A percentile compares a stretch with the other conserved stretches of the same genome.
These are phyloP conservation scores for Backusella morwellensis DNA, from an alignment of 192 early-diverging fungal genomes.

Conservation along the genomic window DNA sequence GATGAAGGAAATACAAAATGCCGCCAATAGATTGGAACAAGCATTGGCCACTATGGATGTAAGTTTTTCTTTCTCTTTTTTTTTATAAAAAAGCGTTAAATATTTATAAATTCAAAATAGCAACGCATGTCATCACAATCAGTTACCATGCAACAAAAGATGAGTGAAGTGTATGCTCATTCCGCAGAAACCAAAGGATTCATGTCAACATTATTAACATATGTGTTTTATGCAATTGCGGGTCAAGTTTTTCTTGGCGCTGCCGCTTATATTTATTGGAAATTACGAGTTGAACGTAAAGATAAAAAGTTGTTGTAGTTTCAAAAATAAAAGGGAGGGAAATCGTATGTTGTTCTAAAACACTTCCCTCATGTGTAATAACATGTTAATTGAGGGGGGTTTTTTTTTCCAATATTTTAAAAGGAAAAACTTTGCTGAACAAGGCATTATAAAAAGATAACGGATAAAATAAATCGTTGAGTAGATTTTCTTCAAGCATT, in stretches of 20 bases:
- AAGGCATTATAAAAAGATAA: background rate
- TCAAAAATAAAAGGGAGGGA: background rate
- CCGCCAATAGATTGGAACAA: slow-evolving; percentile 6
- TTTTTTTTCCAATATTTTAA: background rate
- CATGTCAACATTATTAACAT: slow-evolving; percentile 16
- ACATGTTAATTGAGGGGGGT: no score
- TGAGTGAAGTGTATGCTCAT: slow-evolving; percentile 11
- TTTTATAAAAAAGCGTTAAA: background rate
- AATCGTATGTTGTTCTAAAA: background rate
- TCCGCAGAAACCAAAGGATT: slow-evolving; percentile 26
- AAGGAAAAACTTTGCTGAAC: background rate
- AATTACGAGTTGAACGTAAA: slow-evolving; percentile 30
- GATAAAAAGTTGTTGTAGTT: slow-evolving; percentile 34
- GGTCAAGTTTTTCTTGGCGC: slow-evolving; percentile 11
- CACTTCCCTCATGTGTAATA: background rate
- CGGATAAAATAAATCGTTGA: no score
- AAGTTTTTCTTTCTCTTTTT: background rate
- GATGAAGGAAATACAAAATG: slow-evolving; percentile 9
- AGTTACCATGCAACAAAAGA: slow-evolving; percentile 12
- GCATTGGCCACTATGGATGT: slow-evolving; percentile 17
- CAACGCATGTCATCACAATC: slow-evolving; percentile 11
- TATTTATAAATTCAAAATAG: background rate
- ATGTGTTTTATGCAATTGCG: slow-evolving; percentile 23
- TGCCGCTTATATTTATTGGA: slow-evolving; percentile 31
- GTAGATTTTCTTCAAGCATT: no score